Conservation (phyloP, 2,329 filamentous ascomycete genomes). For the Talaromyces sp. region DNA sequence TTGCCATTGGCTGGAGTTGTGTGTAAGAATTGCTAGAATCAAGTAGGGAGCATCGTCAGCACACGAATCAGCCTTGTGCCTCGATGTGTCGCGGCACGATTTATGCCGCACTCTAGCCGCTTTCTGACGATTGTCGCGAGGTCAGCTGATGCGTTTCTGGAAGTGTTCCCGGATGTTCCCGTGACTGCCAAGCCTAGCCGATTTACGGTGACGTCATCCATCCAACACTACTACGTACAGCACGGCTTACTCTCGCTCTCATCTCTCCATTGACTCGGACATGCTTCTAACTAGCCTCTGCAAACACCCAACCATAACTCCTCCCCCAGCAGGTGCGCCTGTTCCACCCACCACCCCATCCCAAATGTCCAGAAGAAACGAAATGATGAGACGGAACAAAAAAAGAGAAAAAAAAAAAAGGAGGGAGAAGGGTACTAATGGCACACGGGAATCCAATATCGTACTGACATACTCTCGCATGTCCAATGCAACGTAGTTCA, state of each 20-base stretch:
- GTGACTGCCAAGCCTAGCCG: neutral
- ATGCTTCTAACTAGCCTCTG: neutral
- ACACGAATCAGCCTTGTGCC: neutral
- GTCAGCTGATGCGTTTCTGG: neutral
- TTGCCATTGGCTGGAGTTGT: neutral
- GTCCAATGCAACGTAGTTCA: slow-evolving; percentile 24
- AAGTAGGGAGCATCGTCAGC: neutral
- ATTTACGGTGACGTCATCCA: neutral
- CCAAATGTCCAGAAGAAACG: neutral
- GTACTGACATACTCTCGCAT: neutral
- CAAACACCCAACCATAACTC: neutral
- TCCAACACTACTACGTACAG: neutral
- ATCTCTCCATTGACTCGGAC: neutral
- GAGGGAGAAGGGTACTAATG: neutral
- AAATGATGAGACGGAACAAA: neutral
- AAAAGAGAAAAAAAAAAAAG: neutral
- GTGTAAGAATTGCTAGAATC: neutral
- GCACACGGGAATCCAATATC: neutral
- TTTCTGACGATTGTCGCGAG: neutral
- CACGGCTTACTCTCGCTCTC: neutral
- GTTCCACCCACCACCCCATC: neutral
- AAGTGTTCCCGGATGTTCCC: neutral
- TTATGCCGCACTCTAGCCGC: neutral
- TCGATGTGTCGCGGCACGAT: neutral
- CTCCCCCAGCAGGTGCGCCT: neutral